A percentile compares a stretch with the other conserved stretches of the same genome.
Evolutionary conservation across 257 asterid genomes (phyloP).

Genomic region (Solanum tarapatanum): DNA sequence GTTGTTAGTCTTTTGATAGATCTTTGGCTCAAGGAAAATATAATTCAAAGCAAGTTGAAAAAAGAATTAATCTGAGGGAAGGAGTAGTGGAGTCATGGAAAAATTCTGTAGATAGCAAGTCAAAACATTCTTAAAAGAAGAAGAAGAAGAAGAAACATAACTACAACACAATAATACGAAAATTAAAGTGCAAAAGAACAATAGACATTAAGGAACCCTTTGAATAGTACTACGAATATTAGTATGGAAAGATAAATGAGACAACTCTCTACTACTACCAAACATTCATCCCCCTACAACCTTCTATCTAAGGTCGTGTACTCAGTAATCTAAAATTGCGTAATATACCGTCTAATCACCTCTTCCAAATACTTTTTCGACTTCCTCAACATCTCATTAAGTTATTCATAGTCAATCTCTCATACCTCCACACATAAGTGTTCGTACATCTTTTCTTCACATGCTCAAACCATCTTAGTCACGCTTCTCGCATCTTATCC

Average conservation of each 20-base stretch:
- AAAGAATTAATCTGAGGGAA: no score
- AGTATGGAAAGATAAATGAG: no score
- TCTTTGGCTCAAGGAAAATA: no score
- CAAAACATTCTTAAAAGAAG: neutral
- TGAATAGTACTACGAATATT: neutral
- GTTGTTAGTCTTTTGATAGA: neutral
- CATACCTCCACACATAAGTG: accelerated
- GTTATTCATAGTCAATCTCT: neutral
- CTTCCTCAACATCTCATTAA: neutral
- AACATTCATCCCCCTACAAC: neutral
- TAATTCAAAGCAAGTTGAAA: neutral
- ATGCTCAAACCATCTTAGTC: neutral
- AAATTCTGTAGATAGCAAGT: neutral
- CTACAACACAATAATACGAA: neutral
- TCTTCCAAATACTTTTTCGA: no score
- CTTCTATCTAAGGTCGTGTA: neutral
- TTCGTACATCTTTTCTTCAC: accelerated
- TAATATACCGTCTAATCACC: accelerated
- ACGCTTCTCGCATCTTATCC: neutral
- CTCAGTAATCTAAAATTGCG: neutral
- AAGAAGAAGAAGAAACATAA: no score
- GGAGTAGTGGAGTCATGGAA: neutral
- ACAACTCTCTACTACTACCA: no score
- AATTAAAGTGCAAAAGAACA: neutral
- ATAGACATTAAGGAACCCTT: neutral